phyloP scores from a whole-genome alignment of 176 grass and related monocot species.

The Elymus sibiricus region DNA sequence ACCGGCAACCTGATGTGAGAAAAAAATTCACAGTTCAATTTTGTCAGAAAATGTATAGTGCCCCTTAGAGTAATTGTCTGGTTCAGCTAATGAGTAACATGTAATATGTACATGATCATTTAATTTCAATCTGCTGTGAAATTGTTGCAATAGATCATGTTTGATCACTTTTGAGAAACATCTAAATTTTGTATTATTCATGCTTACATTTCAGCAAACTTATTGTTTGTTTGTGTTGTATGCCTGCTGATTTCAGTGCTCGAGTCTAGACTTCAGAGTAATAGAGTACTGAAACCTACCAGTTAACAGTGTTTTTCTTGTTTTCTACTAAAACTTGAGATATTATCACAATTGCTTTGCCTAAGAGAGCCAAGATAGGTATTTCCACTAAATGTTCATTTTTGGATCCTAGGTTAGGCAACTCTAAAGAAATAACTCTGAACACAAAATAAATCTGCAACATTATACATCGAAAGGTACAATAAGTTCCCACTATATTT shows the following conservation, averaged over 20 bases:
- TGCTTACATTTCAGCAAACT: background rate
- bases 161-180: background rate
- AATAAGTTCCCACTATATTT: background rate
- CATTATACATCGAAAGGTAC: background rate
- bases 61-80: background rate
- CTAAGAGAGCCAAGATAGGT: background rate
- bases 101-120: slow-evolving; percentile 12
- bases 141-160: background rate
- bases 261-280: background rate
- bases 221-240: background rate
- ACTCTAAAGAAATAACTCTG: background rate
- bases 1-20: no score
- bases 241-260: background rate
- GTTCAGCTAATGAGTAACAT: background rate
- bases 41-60: slow-evolving; percentile 1
- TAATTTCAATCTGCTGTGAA: background rate
- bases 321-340: background rate
- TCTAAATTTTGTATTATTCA: background rate
- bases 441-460: no score
- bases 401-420: background rate
- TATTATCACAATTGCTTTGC: background rate
- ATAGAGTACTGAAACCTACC: background rate
- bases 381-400: background rate
- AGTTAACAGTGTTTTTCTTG: background rate
- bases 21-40: background rate